Evolutionary conservation across 2,329 filamentous ascomycete genomes (phyloP), one percentile per base, ranked within the genome.

Genomic region (Hypoxylon sp.): DNA sequence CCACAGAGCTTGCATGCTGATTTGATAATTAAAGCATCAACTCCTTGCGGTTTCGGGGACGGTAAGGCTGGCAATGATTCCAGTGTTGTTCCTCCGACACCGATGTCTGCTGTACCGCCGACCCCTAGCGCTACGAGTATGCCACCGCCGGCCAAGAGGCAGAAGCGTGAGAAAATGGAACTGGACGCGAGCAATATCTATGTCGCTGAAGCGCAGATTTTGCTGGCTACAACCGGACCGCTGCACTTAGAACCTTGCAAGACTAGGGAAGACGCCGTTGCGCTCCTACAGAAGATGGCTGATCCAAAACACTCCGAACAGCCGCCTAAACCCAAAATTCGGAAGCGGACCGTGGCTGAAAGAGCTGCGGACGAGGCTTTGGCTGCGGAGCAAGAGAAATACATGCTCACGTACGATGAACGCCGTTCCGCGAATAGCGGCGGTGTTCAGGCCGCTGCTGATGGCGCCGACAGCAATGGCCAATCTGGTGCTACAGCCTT

Each of bases 301-400:
- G 92, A 96, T 76, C 91, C 93, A 5, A 88, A 93, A 59, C 92
- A 97, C 77, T 86, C 88, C 28, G 87, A 91, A 51, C 83, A 88
- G 44, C 90, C 93, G 8, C 95, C 96, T 0, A 87, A 91, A 64
- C 93, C 93, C 2, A 97, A 97, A 83, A 90, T 90, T 6, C 86
- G 96, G 61, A 98, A 99, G 83, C 89, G 95, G 67, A 99, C 96
- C 0, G 90, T 96, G 16, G 96, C 96, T 7, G 95, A 99, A 76
- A 88, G 98, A 82, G 96, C 93, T 7, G 95, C 95, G 6, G 96
- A 99, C 74, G 94, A 99, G 79, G 95, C 96, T 0, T 85, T 93
- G 64, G 93, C 93, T 0, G 95, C 94, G 20, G 92, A 93, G 63
- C 89, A 93, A 69, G 94, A 99, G 78, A 88, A 93, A 48, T 96